Conservation (phyloP, 140 eudicot species). For the Erigeron philadelphicus region DNA sequence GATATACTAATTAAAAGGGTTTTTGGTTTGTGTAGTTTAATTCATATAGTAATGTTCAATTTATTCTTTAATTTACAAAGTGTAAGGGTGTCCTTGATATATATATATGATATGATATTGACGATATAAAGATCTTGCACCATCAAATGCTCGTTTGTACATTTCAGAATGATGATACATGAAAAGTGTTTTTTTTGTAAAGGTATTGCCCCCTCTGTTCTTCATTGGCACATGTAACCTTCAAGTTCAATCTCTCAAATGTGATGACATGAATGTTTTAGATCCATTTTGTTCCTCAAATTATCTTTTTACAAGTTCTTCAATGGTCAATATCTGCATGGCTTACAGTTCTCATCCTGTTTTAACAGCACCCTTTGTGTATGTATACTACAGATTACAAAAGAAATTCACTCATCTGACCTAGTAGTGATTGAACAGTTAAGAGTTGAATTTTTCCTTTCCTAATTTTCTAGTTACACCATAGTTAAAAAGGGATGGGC, state of each 20-base stretch:
- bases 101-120: no score
- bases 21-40: constrained; percentile 31
- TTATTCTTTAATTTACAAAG: constrained; percentile 34
- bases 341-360: not conserved
- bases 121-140: constrained; percentile 16
- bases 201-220: not conserved
- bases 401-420: no score
- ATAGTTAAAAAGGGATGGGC: no score
- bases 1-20: constrained; percentile 37
- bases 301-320: not conserved
- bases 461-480: no score
- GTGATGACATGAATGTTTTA: not conserved
- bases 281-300: not conserved
- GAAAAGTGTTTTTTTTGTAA: constrained; percentile 6
- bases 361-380: not conserved
- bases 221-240: not conserved
- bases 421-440: no score
- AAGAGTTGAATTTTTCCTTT: no score
- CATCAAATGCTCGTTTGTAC: constrained; percentile 21
- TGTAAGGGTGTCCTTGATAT: constrained; percentile 24
- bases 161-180: constrained; percentile 29
- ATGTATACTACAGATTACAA: not conserved
- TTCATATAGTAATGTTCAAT: constrained; percentile 36
- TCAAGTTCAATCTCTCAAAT: not conserved
- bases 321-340: not conserved